Evolutionary conservation across 805 yeast species (phyloP).

Genomic region (Candida arabinofermentans): DNA sequence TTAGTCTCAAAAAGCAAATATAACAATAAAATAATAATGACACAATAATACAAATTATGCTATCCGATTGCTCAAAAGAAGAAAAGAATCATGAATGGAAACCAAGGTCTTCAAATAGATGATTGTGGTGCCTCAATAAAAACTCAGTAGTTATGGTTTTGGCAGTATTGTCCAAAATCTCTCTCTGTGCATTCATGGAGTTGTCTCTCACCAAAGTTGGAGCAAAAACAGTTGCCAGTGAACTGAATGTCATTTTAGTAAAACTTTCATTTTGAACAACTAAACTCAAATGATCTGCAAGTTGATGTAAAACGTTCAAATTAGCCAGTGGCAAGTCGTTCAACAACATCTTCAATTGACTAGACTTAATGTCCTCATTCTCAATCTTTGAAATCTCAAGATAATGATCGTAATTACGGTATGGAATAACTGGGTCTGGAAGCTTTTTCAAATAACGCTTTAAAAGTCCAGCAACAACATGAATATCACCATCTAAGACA

Average conservation of each 20-base stretch:
- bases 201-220: conserved; percentile 82
- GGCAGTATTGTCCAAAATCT: conserved; percentile 77
- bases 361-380: conserved; percentile 30
- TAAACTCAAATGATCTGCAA: conserved; percentile 61
- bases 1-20: too few relatives aligned
- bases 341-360: conserved; percentile 44
- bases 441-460: conserved; percentile 83
- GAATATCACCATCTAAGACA: conserved; percentile 54
- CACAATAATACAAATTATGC: background rate
- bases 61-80: background rate
- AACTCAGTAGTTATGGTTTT: conserved; percentile 77
- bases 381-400: conserved; percentile 46
- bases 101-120: conserved; percentile 24
- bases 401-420: conserved; percentile 59
- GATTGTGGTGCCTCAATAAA: conserved; percentile 47
- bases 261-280: conserved; percentile 49
- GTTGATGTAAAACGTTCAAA: conserved; percentile 45
- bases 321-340: conserved; percentile 65
- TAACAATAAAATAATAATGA: background rate
- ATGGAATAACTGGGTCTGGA: conserved; percentile 82
- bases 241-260: conserved; percentile 81
- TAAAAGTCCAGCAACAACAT: conserved; percentile 81
- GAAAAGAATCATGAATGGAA: background rate
- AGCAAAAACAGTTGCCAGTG: conserved; percentile 89
- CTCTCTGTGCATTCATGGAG: conserved; percentile 64